Percentiles rank a stretch among this genome's conserved stretches.
phyloP scores from a whole-genome alignment of 2,329 filamentous ascomycete genomes.

The Corynespora cassiicola region DNA sequence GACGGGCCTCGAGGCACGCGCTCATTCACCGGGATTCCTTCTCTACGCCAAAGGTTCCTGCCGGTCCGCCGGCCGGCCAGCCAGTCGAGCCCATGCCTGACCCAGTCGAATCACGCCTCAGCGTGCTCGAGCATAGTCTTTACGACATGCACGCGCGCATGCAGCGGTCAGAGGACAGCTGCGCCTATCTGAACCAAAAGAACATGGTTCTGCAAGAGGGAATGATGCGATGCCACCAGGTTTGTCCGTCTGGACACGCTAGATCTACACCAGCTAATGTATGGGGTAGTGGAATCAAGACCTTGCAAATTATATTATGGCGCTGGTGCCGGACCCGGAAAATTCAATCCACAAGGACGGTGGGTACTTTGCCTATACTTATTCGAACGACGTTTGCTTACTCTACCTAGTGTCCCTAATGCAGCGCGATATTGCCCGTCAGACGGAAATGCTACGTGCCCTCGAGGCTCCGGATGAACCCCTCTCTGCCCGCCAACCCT shows the following conservation, averaged over 20 bases:
- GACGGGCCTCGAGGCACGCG: conserved; percentile 89
- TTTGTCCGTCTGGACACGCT: conserved; percentile 44
- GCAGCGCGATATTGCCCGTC: conserved; percentile 68
- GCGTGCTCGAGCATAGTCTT: conserved; percentile 78
- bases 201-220: conserved; percentile 84
- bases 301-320: conserved; percentile 75
- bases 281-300: conserved; percentile 77
- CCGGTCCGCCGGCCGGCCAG: conserved; percentile 80
- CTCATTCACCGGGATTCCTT: conserved; percentile 92
- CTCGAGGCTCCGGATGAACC: conserved; percentile 69
- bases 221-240: conserved; percentile 73
- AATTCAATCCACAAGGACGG: conserved; percentile 81
- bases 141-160: conserved; percentile 81
- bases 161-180: conserved; percentile 82
- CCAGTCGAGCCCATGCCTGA: conserved; percentile 84
- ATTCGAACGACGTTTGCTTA: conserved; percentile 30
- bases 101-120: conserved; percentile 75
- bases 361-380: conserved; percentile 56
- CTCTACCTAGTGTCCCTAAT: conserved; percentile 52
- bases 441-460: conserved; percentile 64
- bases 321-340: conserved; percentile 76
- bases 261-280: conserved; percentile 30
- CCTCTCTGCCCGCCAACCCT: conserved; percentile 61
- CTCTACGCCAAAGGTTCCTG: conserved; percentile 71
- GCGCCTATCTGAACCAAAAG: conserved; percentile 78